Evolutionary conservation across 1,284 basidiomycete genomes (phyloP).

Genomic region (Uromyces viciae-fabae): DNA sequence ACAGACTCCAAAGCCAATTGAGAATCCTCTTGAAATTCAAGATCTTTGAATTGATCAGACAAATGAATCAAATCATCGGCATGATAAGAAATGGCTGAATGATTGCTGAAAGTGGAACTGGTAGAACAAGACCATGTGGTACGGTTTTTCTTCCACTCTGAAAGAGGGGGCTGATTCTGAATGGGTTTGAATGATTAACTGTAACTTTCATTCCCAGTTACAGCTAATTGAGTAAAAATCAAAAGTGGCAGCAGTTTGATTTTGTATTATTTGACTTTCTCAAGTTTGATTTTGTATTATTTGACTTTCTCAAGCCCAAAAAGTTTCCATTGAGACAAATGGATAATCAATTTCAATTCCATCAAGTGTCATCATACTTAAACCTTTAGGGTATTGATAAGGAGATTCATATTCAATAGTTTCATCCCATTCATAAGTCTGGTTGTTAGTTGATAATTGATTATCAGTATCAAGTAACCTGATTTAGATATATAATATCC

Average conservation of each 20-base stretch:
- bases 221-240: slow-evolving; percentile 12
- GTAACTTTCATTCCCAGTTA: slow-evolving; percentile 14
- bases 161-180: neutral
- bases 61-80: neutral
- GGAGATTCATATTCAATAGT: neutral
- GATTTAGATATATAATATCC: too few species aligned
- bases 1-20: neutral
- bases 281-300: slow-evolving; percentile 27
- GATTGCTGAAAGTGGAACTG: slow-evolving; percentile 3
- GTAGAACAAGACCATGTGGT: neutral
- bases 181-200: neutral
- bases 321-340: slow-evolving; percentile 41
- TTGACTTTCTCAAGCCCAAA: slow-evolving; percentile 30
- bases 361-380: slow-evolving; percentile 35
- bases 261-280: too few species aligned
- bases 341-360: slow-evolving; percentile 37
- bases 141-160: neutral
- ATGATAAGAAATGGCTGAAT: neutral
- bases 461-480: slow-evolving; percentile 12
- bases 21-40: neutral
- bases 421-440: neutral
- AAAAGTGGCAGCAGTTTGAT: too few species aligned
- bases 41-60: neutral
- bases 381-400: neutral
- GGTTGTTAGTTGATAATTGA: neutral